Conservation (phyloP, 306 rosid genomes). For the Ammopiptanthus mongolicus region DNA sequence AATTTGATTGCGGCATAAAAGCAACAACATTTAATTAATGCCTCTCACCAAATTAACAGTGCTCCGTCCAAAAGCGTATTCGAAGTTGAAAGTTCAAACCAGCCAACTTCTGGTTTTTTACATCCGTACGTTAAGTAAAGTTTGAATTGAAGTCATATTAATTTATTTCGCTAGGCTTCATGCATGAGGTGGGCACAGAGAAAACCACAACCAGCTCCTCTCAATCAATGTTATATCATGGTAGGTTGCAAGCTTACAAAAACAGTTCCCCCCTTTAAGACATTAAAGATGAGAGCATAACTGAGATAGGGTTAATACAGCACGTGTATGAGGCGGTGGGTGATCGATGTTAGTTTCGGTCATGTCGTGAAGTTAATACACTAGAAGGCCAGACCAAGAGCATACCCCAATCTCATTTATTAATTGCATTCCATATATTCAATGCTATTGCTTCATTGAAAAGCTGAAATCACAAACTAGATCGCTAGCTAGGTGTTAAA, state of each 20-base stretch:
- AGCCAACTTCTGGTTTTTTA: neutral
- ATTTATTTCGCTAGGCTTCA: neutral
- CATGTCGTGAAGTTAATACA: neutral
- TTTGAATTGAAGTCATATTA: neutral
- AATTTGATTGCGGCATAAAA: neutral
- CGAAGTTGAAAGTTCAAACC: neutral
- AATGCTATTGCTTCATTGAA: neutral
- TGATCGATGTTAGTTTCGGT: slow-evolving; percentile 14
- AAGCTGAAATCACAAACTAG: neutral
- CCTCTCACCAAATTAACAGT: neutral
- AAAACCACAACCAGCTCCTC: neutral
- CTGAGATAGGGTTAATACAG: neutral
- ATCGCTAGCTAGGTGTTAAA: neutral
- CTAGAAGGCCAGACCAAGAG: neutral
- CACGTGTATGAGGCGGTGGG: slow-evolving; percentile 37
- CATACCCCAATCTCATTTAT: slow-evolving; percentile 14
- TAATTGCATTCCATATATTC: neutral
- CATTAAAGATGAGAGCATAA: neutral
- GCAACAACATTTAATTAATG: neutral
- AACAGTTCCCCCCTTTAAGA: neutral
- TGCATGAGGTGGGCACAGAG: neutral
- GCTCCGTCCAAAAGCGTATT: neutral
- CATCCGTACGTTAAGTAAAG: neutral
- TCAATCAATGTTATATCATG: neutral
- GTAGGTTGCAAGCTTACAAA: neutral